Evolutionary conservation across 805 yeast species (phyloP).

Genomic region (Saturnispora besseyi): DNA sequence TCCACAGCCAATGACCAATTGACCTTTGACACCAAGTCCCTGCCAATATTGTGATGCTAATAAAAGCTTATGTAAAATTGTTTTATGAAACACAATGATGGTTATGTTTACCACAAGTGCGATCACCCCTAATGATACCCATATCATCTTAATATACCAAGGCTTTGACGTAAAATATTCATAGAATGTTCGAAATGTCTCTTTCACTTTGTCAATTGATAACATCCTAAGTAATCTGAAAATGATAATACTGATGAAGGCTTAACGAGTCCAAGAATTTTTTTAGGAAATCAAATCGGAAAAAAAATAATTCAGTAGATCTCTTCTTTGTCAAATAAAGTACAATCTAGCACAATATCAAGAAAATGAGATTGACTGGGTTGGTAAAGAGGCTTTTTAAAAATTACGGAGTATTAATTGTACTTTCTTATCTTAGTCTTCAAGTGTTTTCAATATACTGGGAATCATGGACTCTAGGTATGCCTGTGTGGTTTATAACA

Average conservation of each 20-base stretch:
- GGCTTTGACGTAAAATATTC: background rate
- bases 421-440: background rate
- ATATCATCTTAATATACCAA: background rate
- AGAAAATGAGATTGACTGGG: background rate
- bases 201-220: background rate
- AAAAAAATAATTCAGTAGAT: background rate
- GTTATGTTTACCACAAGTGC: background rate
- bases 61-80: slow-evolving; percentile 31
- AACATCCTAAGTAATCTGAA: background rate
- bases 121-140: background rate
- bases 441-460: background rate
- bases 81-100: slow-evolving; percentile 27
- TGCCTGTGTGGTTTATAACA: slow-evolving; percentile 12
- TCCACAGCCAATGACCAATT: slow-evolving; percentile 37
- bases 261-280: background rate
- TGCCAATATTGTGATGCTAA: slow-evolving; percentile 37
- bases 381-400: background rate
- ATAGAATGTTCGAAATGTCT: background rate
- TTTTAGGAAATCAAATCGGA: background rate
- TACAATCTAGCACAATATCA: background rate
- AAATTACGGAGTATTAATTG: background rate
- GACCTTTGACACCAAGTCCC: slow-evolving; percentile 19
- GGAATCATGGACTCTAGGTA: slow-evolving; percentile 1
- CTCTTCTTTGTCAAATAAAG: background rate
- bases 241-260: background rate